phyloP scores from a whole-genome alignment of 371 early-diverging fungal species.

The Encephalitozoon hellem region DNA sequence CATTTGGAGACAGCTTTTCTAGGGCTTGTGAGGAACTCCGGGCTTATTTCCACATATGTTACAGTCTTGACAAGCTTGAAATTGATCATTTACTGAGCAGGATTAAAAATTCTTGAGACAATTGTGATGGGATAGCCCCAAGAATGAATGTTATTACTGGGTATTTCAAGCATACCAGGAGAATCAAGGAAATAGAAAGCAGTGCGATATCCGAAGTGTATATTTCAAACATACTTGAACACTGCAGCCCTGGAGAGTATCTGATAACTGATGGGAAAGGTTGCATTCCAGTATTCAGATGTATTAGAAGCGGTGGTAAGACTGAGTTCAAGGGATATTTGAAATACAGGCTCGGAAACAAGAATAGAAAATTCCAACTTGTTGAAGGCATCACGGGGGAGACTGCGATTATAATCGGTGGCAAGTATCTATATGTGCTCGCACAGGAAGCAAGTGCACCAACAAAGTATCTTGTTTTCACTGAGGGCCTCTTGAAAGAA shows the following conservation, averaged over 20 bases:
- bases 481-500: not conserved
- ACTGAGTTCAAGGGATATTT: not conserved
- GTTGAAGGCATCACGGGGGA: not conserved
- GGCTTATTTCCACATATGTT: not conserved
- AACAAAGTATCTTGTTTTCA: not conserved
- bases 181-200: not conserved
- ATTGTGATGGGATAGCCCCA: not conserved
- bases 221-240: not conserved
- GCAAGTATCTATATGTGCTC: not conserved
- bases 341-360: constrained; percentile 5
- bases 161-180: constrained; percentile 4
- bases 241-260: not conserved
- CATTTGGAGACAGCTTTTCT: not conserved
- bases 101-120: constrained; percentile 3
- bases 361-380: not conserved
- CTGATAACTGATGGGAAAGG: not conserved
- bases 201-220: not conserved
- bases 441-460: not conserved
- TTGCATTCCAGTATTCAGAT: not conserved
- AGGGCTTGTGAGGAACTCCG: not conserved
- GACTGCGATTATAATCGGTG: not conserved
- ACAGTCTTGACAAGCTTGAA: not conserved
- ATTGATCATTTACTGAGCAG: not conserved
- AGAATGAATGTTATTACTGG: not conserved
- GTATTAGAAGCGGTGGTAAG: not conserved